Evolutionary conservation across 2,329 filamentous ascomycete species (phyloP).

Genomic region (Pestalotiopsis fici): DNA sequence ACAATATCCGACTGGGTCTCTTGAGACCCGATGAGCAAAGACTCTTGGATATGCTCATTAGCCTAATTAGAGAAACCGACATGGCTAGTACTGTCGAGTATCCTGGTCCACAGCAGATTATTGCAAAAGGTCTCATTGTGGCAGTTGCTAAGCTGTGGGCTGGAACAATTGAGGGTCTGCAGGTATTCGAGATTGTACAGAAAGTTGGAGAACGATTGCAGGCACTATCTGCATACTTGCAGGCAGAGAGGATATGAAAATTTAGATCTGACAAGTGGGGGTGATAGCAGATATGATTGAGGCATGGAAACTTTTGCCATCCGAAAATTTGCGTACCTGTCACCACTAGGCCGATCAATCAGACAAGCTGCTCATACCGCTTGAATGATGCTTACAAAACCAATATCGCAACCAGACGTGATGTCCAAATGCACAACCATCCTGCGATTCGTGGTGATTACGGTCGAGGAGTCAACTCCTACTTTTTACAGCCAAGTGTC

Average conservation of each 20-base stretch:
- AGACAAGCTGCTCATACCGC: too few species aligned
- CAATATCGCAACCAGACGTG: too few species aligned
- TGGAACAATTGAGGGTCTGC: constrained; percentile 27
- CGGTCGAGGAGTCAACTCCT: too few species aligned
- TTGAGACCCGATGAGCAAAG: constrained; percentile 20
- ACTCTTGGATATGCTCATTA: constrained; percentile 20
- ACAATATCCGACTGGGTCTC: constrained; percentile 3
- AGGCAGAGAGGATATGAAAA: not conserved
- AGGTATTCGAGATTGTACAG: constrained; percentile 25
- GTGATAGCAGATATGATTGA: too few species aligned
- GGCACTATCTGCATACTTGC: not conserved
- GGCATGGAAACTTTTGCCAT: too few species aligned
- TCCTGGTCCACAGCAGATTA: constrained; percentile 17
- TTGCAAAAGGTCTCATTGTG: constrained; percentile 16
- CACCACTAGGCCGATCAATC: too few species aligned
- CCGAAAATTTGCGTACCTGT: too few species aligned
- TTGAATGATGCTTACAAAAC: too few species aligned
- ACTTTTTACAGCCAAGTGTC: too few species aligned
- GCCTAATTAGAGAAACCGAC: constrained; percentile 25
- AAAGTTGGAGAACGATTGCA: not conserved
- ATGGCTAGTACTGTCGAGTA: constrained; percentile 14
- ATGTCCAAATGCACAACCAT: too few species aligned
- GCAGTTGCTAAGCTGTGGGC: constrained; percentile 29
- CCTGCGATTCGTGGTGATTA: too few species aligned
- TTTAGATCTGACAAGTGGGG: not conserved